phyloP scores from a whole-genome alignment of 768 basidiomycete genomes.

The Infundibulicybe gibba region DNA sequence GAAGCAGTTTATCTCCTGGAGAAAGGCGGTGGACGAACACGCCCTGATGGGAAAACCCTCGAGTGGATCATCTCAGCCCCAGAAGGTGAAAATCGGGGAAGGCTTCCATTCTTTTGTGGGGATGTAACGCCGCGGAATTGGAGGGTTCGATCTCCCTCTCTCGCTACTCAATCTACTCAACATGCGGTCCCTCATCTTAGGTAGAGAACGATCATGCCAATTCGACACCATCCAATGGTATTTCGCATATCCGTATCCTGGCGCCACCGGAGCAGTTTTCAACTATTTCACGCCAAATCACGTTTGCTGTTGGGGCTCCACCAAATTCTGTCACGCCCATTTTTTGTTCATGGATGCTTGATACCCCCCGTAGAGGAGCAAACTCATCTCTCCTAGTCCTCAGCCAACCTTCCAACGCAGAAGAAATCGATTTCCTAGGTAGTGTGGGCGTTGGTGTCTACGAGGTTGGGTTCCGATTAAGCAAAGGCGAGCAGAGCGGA shows the following conservation, averaged over 20 bases:
- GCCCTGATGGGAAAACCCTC: constrained; percentile 51
- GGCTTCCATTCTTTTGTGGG: constrained; percentile 70
- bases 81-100: constrained; percentile 18
- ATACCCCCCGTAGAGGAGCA: constrained; percentile 20
- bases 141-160: constrained; percentile 41
- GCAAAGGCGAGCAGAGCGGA: constrained; percentile 23
- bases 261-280: constrained; percentile 23
- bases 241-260: constrained; percentile 48
- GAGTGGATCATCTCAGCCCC: constrained; percentile 57
- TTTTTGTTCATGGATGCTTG: constrained; percentile 38
- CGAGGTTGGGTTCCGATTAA: constrained; percentile 50
- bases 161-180: background rate
- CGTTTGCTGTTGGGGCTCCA: constrained; percentile 41
- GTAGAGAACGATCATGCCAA: constrained; percentile 25
- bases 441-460: constrained; percentile 35
- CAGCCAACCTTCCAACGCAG: constrained; percentile 27
- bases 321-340: constrained; percentile 22
- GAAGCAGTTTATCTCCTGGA: constrained; percentile 41
- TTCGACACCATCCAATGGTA: constrained; percentile 41
- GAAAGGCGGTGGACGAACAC: constrained; percentile 47
- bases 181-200: no score
- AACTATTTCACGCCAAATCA: constrained; percentile 32
- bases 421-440: constrained; percentile 27
- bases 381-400: constrained; percentile 27
- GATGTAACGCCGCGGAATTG: constrained; percentile 60